A percentile compares a stretch with the other conserved stretches of the same genome.
Conservation (phyloP, 23 red algal genomes). For the Chondrus crispus region DNA sequence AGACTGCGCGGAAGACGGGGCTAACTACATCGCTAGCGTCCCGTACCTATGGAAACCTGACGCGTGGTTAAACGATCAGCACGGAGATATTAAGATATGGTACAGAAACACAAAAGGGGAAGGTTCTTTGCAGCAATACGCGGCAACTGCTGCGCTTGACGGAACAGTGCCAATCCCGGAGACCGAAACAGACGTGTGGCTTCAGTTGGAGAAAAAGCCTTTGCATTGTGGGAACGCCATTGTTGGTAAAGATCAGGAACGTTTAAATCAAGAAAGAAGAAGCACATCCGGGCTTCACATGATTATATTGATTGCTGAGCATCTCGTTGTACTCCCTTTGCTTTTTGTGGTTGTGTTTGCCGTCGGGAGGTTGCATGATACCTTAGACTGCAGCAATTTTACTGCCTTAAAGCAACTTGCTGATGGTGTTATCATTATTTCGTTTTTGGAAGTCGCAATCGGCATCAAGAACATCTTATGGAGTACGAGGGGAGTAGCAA, state of each 20-base stretch:
- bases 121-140: neutral
- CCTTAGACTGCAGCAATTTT: neutral
- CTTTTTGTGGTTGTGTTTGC: conserved; percentile 8
- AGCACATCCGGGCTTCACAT: neutral
- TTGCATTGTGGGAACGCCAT: conserved; percentile 22
- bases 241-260: conserved; percentile 1
- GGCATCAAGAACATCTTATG: conserved; percentile 25
- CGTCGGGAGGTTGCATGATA: conserved; percentile 3
- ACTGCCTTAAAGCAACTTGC: neutral
- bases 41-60: conserved; percentile 34
- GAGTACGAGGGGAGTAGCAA: neutral
- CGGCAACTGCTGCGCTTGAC: conserved; percentile 1
- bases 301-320: conserved; percentile 4
- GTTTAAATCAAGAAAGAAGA: neutral
- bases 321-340: conserved; percentile 36
- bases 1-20: conserved; percentile 20
- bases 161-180: neutral
- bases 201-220: neutral
- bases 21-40: conserved; percentile 24
- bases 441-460: conserved; percentile 22
- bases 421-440: conserved; percentile 9
- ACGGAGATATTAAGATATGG: conserved; percentile 1
- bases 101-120: neutral
- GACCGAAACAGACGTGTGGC: neutral
- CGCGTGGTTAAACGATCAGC: conserved; percentile 6